Conservation (phyloP, 2,329 filamentous ascomycete species). For the Hypoxylon sp. region DNA sequence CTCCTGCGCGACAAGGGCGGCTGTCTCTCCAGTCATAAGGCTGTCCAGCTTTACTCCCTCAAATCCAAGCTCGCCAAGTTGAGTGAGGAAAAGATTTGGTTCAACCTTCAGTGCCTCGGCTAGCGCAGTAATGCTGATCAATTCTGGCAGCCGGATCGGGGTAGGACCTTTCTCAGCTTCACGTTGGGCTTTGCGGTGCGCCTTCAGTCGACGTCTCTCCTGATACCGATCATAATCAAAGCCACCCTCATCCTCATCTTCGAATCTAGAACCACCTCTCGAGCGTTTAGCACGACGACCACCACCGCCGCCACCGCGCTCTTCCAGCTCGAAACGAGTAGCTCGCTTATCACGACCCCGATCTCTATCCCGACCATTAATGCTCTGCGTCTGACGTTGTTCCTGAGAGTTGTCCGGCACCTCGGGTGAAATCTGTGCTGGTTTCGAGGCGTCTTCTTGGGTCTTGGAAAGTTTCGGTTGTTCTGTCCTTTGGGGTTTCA, state of each 20-base stretch:
- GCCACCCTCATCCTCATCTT: conserved; percentile 52
- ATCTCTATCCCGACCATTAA: conserved; percentile 10
- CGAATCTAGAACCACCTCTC: conserved; percentile 29
- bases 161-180: conserved; percentile 62
- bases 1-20: conserved; percentile 89
- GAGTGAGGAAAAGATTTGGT: conserved; percentile 77
- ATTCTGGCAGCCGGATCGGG: conserved; percentile 85
- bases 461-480: neutral
- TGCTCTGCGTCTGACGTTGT: neutral
- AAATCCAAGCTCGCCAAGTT: conserved; percentile 89
- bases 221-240: conserved; percentile 58
- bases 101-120: conserved; percentile 81
- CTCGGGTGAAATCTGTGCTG: neutral
- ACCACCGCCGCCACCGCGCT: conserved; percentile 9
- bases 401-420: neutral
- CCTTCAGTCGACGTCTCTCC: conserved; percentile 59
- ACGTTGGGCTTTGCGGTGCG: conserved; percentile 59
- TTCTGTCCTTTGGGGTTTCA: neutral
- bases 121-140: conserved; percentile 88
- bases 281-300: conserved; percentile 37
- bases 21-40: conserved; percentile 91
- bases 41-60: conserved; percentile 87
- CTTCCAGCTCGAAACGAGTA: conserved; percentile 28
- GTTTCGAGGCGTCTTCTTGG: neutral
- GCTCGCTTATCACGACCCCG: conserved; percentile 21